Evolutionary conservation across 805 yeast genomes (phyloP).

Genomic region (Zygotorulaspora sp.): DNA sequence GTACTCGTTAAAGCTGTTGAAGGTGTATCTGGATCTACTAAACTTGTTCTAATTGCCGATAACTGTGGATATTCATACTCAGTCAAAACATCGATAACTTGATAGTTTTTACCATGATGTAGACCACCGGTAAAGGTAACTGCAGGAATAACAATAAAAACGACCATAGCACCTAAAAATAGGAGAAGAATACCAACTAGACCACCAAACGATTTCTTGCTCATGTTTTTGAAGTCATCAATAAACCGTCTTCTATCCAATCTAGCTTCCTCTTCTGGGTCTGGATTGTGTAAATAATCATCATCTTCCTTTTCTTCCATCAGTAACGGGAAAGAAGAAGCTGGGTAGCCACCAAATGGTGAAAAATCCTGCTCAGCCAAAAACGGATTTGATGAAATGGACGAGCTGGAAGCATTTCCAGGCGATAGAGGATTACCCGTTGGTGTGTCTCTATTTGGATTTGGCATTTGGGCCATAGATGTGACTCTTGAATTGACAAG

Average conservation of each 20-base stretch:
- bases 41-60: constrained; percentile 46
- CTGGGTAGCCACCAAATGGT: constrained; percentile 97
- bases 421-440: constrained; percentile 30
- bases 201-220: constrained; percentile 57
- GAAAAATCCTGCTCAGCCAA: constrained; percentile 60
- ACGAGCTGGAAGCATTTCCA: constrained; percentile 25
- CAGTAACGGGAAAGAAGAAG: constrained; percentile 81
- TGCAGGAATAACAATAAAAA: constrained; percentile 78
- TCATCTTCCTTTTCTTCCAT: constrained; percentile 94
- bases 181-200: constrained; percentile 56
- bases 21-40: constrained; percentile 65
- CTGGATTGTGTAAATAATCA: constrained; percentile 94
- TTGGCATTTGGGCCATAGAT: constrained; percentile 40
- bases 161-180: constrained; percentile 54
- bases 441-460: constrained; percentile 3
- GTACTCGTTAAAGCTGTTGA: constrained; percentile 43
- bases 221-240: constrained; percentile 63
- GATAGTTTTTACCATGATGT: constrained; percentile 17
- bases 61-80: constrained; percentile 48
- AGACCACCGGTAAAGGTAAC: constrained; percentile 75
- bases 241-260: constrained; percentile 66
- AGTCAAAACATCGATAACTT: constrained; percentile 41
- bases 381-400: constrained; percentile 38
- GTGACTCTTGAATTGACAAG: constrained; percentile 53
- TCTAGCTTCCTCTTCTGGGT: constrained; percentile 86